Base-by-base conservation (phyloP, 176 grass and related monocot genomes). In the Triticum urartu region DNA sequence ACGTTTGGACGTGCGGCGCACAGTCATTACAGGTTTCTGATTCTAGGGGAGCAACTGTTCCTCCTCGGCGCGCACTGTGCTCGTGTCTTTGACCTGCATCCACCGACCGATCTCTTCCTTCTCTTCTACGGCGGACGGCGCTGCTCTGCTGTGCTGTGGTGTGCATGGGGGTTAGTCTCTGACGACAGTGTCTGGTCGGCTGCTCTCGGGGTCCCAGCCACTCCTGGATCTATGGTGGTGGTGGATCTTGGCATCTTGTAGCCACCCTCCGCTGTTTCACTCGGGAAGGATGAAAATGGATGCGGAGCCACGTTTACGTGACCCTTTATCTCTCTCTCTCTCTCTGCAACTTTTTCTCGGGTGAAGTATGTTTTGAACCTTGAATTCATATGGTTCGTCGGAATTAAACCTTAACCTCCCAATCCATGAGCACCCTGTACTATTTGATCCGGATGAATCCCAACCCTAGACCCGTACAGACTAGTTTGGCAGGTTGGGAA, bases 21-120 rank as follows among this genome's bases (percentile, higher is more conserved):
- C 17, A 47, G 75, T 64, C 22, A n/a, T 86, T 86, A 17, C 18
- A 54, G 15, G 3, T 62, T 7, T 7, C 5, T 2, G 5, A 2
- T 34, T 34, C 30, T 58, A 82, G 64, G 33, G 43, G 80, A n/a
- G 32, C 8, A 15, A 59, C 76, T 91, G 75, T 84, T 87, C 75
- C 6, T 67, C 35, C 9, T 58, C 85, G n/a, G 59, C 64, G 59
- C 5, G 1, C 80, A 84, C 75, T 83, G 80, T 58, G 10, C 71
- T 15, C 12, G 0, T 79, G 64, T 39, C 70, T 47, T 63, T 66
- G 89, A 17, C 89, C 78, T 79, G 38, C 50, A 63, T 82, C 50
- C 38, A 63, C 6, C 54, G 18, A 59, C 54, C 18, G 6, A 21
- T 59, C 18, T 21, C 50, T 0, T 17, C 48, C 45, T 14, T 9